phyloP scores from a whole-genome alignment of 805 yeast genomes.

The Pichia thaimueangensis region DNA sequence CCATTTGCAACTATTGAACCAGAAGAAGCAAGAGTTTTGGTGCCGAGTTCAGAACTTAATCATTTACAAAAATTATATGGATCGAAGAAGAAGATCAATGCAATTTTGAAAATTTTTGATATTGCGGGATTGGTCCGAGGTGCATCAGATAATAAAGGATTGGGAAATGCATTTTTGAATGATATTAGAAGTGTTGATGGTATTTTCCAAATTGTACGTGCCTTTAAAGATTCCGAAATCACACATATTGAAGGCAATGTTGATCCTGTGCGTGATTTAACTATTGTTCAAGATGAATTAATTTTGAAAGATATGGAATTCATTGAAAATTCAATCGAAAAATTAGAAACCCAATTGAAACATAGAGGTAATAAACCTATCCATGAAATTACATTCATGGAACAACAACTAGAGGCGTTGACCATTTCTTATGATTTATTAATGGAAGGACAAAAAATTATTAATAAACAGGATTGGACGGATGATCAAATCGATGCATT shows the following conservation, averaged over 20 bases:
- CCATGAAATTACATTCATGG: conserved; percentile 50
- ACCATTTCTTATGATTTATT: conserved; percentile 69
- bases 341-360: conserved; percentile 70
- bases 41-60: conserved; percentile 45
- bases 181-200: conserved; percentile 71
- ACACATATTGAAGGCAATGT: conserved; percentile 61
- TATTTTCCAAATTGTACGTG: conserved; percentile 61
- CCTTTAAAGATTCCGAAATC: conserved; percentile 57
- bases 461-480: conserved; percentile 75
- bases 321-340: conserved; percentile 54
- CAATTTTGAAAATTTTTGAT: conserved; percentile 54
- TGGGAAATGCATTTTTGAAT: conserved; percentile 66
- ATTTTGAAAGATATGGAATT: conserved; percentile 62
- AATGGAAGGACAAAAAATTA: conserved; percentile 81
- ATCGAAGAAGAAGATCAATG: conserved; percentile 47
- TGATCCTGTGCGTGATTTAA: conserved; percentile 58
- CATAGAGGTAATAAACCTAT: conserved; percentile 83
- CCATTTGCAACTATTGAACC: conserved; percentile 78
- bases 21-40: conserved; percentile 53
- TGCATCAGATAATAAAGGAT: conserved; percentile 59
- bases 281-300: conserved; percentile 59
- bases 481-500: conserved; percentile 86
- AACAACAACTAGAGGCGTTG: conserved; percentile 76
- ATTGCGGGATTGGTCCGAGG: conserved; percentile 68
- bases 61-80: conserved; percentile 40